phyloP scores from a whole-genome alignment of 345 rosid species.

The Salix brachista region DNA sequence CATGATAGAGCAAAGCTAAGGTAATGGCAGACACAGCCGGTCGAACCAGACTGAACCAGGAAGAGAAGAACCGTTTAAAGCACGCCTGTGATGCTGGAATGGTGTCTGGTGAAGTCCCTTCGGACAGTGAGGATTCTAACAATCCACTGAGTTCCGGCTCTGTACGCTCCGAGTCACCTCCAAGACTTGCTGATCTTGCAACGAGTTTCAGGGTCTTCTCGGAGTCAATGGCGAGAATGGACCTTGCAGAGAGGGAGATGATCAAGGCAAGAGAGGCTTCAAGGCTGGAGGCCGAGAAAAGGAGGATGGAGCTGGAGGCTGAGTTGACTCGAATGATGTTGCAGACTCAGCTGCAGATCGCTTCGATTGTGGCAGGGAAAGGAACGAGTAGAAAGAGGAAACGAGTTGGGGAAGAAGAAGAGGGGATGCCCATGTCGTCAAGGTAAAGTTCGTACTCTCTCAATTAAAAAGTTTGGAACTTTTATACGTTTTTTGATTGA shows the following conservation, averaged over 20 bases:
- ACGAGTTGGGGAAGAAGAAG: conserved; percentile 36
- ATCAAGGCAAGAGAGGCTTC: conserved; percentile 49
- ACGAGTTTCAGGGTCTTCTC: conserved; percentile 37
- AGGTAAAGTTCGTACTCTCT: conserved; percentile 20
- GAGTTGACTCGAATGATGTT: conserved; percentile 51
- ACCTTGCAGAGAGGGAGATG: conserved; percentile 58
- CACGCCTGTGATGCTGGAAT: conserved; percentile 21
- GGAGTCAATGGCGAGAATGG: conserved; percentile 46
- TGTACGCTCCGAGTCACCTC: conserved; percentile 12
- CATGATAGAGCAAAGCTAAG: background rate
- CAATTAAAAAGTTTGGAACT: background rate
- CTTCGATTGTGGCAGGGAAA: conserved; percentile 26
- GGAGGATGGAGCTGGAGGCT: conserved; percentile 42
- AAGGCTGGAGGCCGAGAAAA: conserved; percentile 47
- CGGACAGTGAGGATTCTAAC: conserved; percentile 21
- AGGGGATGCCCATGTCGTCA: background rate
- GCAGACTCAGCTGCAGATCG: conserved; percentile 49
- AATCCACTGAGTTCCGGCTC: conserved; percentile 14
- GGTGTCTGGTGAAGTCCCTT: conserved; percentile 12
- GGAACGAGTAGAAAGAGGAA: conserved; percentile 43
- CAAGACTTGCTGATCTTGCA: conserved; percentile 19
- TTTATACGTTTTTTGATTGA: background rate
- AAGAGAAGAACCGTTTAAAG: conserved; percentile 11
- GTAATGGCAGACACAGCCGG: background rate
- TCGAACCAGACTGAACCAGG: background rate